phyloP scores from a whole-genome alignment of 176 grass and related monocot species.

The Triticum timopheevii region DNA sequence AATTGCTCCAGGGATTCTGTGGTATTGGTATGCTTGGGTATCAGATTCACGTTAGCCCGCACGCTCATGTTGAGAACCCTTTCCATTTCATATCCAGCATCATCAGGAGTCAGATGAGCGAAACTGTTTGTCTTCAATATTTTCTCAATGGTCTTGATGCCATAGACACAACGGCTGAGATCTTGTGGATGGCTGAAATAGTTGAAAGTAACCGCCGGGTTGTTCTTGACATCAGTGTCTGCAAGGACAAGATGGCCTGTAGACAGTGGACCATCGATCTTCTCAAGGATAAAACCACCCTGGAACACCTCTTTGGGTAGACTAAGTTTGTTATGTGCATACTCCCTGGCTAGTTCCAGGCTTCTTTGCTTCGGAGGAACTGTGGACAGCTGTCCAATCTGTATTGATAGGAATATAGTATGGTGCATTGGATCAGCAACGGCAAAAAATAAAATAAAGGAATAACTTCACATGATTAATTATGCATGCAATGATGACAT shows the following conservation, averaged over 20 bases:
- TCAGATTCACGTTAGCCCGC: constrained; percentile 75
- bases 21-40: constrained; percentile 83
- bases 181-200: constrained; percentile 78
- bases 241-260: constrained; percentile 60
- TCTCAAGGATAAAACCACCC: constrained; percentile 79
- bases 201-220: constrained; percentile 85
- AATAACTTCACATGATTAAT: neutral
- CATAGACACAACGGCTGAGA: constrained; percentile 57
- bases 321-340: constrained; percentile 51
- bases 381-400: constrained; percentile 84
- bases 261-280: constrained; percentile 66
- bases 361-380: constrained; percentile 68
- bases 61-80: constrained; percentile 82
- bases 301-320: constrained; percentile 69
- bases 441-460: neutral
- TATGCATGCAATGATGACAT: neutral
- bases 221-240: constrained; percentile 57
- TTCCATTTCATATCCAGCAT: constrained; percentile 48
- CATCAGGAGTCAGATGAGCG: constrained; percentile 44
- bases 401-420: constrained; percentile 18
- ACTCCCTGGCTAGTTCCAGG: constrained; percentile 53
- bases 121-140: constrained; percentile 72
- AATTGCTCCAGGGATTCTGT: constrained; percentile 79
- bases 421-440: constrained; percentile 12
- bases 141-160: constrained; percentile 61